Base-by-base conservation (phyloP, 2,329 filamentous ascomycete species). In the Chaetomium olivaceum region DNA sequence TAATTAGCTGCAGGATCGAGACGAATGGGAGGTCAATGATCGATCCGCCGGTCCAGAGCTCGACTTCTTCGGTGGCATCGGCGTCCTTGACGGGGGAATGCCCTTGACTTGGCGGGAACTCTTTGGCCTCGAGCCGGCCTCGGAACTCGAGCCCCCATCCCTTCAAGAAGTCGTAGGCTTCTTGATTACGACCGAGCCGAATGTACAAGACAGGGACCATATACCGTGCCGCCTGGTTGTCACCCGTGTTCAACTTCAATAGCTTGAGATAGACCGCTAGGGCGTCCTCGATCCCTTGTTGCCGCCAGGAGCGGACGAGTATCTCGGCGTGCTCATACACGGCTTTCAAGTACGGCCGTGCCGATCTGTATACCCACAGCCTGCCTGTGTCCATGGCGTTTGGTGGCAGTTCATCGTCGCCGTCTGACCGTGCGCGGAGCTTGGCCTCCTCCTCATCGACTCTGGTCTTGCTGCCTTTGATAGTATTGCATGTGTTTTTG, bases 291-390 rank as follows among this genome's bases (percentile, higher is more conserved):
- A 82, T 76, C 0, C 78, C 77, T 7, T 77, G 67, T 16, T 68
- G 52, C 0, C 75, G 76, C 14, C 77, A 72, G 46, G 80, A 69
- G 11, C 70, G 70, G 23, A 74, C 58, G 1, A 85, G 67, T 0
- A 70, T 66, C 21, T 78, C 71, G 3, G 75, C 74, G 2, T 80
- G 63, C 0, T 52, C 68, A 60, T 71, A 77, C 23, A 76, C 76
- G 2, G 77, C 75, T 16, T 52, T 16, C 46, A 68, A 39, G 48
- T 66, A 69, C 14, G 33, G 50, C 16, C 66, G 62, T 25, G 48
- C 59, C 51, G 69, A 69, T 80, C 83, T 82, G 68, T 83, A 85
- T 12, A 74, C 67, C 78, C 80, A 83, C 69, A 85, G 84, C 23
- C 69, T 70, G 39, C 81, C 81, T 19, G 76, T 75, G 1, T 68